Base-by-base conservation (phyloP, 345 rosid genomes). In the Acer campestre region DNA sequence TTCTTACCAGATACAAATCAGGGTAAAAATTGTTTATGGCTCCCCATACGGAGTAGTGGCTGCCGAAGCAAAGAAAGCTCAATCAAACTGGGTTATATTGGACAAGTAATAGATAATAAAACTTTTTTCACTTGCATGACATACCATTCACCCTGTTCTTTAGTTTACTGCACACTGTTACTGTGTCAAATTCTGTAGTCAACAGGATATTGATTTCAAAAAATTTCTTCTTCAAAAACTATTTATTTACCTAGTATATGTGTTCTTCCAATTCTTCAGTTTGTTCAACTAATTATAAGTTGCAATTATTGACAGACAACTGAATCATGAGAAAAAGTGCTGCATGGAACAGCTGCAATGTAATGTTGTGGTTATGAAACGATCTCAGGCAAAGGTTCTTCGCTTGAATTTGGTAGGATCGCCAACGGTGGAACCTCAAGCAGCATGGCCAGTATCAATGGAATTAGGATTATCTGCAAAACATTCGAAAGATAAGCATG, bases 311-410 rank as follows among this genome's bases (percentile, higher is more conserved):
- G 76, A 70, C 89, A 96, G 99, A 76, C 87, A 85, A 75, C 83
- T 96, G 35, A 94, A 89, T 81, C 89, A 91, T 44, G 99, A 96
- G 87, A 93, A 87, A 71, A 94, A 84, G 78, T 82, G 86, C 65
- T 94, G 99, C 81, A 86, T 92, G 85, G 97, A 90, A 65, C 90
- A 96, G 80, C 84, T 96, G 76, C 94, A 90, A 65, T 96, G 99
- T 85, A 96, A 96, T 83, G 89, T 96, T 64, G 98, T 94, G 82
- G 92, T 91, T 38, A 96, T 94, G 84, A 91, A 92, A 78, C 89
- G 91, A 75, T 90, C 98, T 75, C 92, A 88, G 75, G 90, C 99
- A 16, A 94, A 92, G 74, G 93, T 96, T 80, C 90, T 96, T 73
- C 97, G 99, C 67, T 85, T 96, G 82, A 94, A 92, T 82, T 81